A percentile compares a stretch with the other conserved stretches of the same genome.
Evolutionary conservation across 805 yeast species (phyloP).

Genomic region (Pachysolen tannophilus): DNA sequence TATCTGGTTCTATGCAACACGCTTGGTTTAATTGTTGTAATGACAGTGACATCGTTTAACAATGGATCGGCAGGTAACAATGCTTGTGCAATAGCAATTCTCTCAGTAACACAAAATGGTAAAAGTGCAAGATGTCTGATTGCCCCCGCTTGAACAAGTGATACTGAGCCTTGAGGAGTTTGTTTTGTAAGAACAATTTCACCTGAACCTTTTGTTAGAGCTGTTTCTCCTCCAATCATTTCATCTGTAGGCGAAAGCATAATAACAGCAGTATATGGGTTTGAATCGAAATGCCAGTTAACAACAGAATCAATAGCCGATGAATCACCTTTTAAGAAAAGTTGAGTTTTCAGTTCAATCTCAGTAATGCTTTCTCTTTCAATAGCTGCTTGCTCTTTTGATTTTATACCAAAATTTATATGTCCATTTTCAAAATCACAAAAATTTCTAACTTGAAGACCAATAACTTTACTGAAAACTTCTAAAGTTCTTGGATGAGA

Average conservation of each 20-base stretch:
- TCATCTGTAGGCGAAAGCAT: conserved; percentile 33
- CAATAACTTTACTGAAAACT: conserved; percentile 29
- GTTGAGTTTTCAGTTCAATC: conserved; percentile 12
- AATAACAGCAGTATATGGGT: conserved; percentile 35
- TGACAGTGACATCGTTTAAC: conserved; percentile 22
- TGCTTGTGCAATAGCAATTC: conserved; percentile 23
- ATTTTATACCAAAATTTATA: conserved; percentile 28
- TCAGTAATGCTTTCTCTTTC: neutral
- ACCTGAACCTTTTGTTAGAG: conserved; percentile 30
- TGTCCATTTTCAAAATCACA: conserved; percentile 34
- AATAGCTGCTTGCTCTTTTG: conserved; percentile 17
- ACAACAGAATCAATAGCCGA: conserved; percentile 27
- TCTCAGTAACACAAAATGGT: conserved; percentile 19
- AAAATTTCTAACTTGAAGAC: conserved; percentile 28
- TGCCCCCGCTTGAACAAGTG: conserved; percentile 19
- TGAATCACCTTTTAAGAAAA: conserved; percentile 21
- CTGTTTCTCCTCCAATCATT: conserved; percentile 39
- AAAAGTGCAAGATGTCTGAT: conserved; percentile 18
- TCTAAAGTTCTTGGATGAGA: conserved; percentile 33
- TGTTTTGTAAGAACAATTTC: conserved; percentile 13
- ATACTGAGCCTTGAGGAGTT: conserved; percentile 18
- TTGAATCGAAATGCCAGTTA: conserved; percentile 35
- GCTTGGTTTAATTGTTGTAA: conserved; percentile 24
- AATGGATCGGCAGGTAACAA: conserved; percentile 24
- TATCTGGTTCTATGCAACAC: conserved; percentile 18